A percentile compares a stretch with the other conserved stretches of the same genome.
phyloP scores from a whole-genome alignment of 1,139 yeast genomes.

The Candida dubliniensis region DNA sequence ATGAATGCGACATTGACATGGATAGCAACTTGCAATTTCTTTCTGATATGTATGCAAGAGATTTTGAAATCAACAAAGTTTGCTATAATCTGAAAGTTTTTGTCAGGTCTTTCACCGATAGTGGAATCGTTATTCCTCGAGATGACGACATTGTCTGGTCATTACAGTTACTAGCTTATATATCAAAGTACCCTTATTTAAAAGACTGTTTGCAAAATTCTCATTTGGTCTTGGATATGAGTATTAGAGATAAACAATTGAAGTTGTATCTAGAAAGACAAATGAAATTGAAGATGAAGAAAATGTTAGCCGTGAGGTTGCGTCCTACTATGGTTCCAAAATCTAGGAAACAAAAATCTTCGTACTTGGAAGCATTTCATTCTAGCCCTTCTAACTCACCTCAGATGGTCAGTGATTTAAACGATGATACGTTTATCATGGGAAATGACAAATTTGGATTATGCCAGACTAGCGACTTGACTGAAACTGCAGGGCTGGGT shows the following conservation, averaged over 20 bases:
- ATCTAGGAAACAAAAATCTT: slow-evolving; percentile 26
- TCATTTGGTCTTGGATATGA: slow-evolving; percentile 57
- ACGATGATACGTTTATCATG: slow-evolving; percentile 35
- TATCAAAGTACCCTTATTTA: slow-evolving; percentile 83
- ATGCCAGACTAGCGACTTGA: slow-evolving; percentile 17
- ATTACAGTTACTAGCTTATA: slow-evolving; percentile 84
- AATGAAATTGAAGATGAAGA: slow-evolving; percentile 35
- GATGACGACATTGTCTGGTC: slow-evolving; percentile 96
- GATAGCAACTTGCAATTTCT: slow-evolving; percentile 45
- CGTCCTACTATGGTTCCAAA: slow-evolving; percentile 41
- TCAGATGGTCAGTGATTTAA: slow-evolving; percentile 39
- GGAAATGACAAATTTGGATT: slow-evolving; percentile 39
- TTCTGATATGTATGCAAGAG: slow-evolving; percentile 43
- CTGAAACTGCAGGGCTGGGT: slow-evolving; percentile 28
- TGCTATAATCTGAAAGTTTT: slow-evolving; percentile 34
- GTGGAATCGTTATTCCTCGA: slow-evolving; percentile 78
- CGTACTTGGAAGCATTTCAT: slow-evolving; percentile 30
- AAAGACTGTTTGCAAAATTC: slow-evolving; percentile 74
- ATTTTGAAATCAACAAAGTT: slow-evolving; percentile 29
- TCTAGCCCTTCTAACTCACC: slow-evolving; percentile 45
- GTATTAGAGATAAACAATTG: slow-evolving; percentile 48
- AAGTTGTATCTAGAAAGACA: slow-evolving; percentile 41
- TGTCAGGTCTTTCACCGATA: slow-evolving; percentile 66
- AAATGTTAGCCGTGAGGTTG: slow-evolving; percentile 29
- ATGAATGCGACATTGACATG: slow-evolving; percentile 43